Conservation (phyloP, 1,284 basidiomycete genomes). For the Psilocybe mexicana region DNA sequence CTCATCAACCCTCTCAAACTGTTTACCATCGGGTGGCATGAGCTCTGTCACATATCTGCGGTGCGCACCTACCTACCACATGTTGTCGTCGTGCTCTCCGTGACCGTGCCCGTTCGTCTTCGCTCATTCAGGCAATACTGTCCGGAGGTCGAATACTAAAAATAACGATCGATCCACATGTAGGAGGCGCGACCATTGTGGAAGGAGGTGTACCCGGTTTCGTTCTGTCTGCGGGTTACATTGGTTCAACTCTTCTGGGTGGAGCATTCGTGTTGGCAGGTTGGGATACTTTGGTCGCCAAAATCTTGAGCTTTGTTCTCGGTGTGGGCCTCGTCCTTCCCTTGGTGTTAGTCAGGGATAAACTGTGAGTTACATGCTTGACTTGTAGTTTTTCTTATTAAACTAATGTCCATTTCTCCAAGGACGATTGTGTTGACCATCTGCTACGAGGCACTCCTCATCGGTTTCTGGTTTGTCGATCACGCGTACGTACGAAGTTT, state of each 20-base stretch:
- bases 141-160: constrained; percentile 74
- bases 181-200: constrained; percentile 78
- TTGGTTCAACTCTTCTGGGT: constrained; percentile 79
- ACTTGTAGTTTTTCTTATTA: not conserved
- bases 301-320: constrained; percentile 80
- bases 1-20: constrained; percentile 80
- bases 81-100: constrained; percentile 8
- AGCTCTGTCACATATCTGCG: constrained; percentile 77
- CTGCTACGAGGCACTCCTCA: constrained; percentile 71
- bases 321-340: constrained; percentile 74
- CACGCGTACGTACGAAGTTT: constrained; percentile 67
- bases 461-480: constrained; percentile 85
- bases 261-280: constrained; percentile 76
- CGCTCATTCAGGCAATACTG: constrained; percentile 54
- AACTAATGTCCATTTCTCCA: constrained; percentile 8
- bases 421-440: constrained; percentile 80
- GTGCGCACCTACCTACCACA: constrained; percentile 42
- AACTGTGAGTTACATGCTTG: constrained; percentile 56
- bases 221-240: constrained; percentile 74
- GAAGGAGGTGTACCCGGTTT: constrained; percentile 70
- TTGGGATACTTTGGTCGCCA: constrained; percentile 77
- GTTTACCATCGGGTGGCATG: constrained; percentile 83
- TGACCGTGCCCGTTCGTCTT: constrained; percentile 2
- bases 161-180: constrained; percentile 79
- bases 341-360: constrained; percentile 77